phyloP scores from a whole-genome alignment of 140 eudicot genomes.

The Artemisia princeps region DNA sequence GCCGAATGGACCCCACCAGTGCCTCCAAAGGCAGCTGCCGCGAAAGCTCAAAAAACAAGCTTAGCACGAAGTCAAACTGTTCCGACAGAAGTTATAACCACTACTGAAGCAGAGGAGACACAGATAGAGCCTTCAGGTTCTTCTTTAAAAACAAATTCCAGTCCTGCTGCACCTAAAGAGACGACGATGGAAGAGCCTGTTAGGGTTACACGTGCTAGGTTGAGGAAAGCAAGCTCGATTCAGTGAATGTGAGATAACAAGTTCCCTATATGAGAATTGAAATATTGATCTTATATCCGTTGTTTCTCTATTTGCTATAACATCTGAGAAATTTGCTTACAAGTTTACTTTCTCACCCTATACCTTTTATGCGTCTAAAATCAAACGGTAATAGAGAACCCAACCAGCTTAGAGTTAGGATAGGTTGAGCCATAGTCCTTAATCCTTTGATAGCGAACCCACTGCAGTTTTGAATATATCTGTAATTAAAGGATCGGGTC shows the following conservation, averaged over 20 bases:
- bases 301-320: constrained; percentile 17
- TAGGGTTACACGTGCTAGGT: constrained; percentile 62
- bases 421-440: background rate
- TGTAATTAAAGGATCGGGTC: background rate
- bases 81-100: constrained; percentile 24
- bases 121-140: constrained; percentile 30
- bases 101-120: constrained; percentile 29
- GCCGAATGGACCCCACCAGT: constrained; percentile 28
- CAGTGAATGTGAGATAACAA: constrained; percentile 27
- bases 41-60: constrained; percentile 35
- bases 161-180: constrained; percentile 33
- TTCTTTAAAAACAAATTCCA: constrained; percentile 25
- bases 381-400: background rate
- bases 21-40: constrained; percentile 23
- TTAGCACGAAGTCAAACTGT: constrained; percentile 20
- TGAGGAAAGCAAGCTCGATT: constrained; percentile 47
- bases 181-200: constrained; percentile 45
- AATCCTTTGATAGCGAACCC: background rate
- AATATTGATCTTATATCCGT: constrained; percentile 18
- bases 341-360: background rate
- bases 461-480: background rate
- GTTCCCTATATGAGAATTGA: constrained; percentile 22
- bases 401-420: background rate
- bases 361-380: background rate
- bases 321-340: constrained; percentile 1